Evolutionary conservation across 106 monocot species (phyloP).

Genomic region (Dactylorhiza incarnata): DNA sequence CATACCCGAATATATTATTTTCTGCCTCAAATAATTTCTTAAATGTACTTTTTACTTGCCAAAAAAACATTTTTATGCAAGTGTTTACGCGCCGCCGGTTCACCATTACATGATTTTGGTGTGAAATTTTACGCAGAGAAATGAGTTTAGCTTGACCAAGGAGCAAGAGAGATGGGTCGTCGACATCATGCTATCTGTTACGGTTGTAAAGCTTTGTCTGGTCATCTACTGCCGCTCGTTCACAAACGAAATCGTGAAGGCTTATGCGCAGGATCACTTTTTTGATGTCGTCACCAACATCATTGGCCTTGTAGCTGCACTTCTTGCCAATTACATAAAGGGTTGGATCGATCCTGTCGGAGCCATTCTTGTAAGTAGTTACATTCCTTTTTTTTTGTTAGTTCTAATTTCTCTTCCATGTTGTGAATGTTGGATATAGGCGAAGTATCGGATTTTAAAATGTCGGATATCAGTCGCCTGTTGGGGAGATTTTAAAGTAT

Average conservation of each 20-base stretch:
- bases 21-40: no score
- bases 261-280: conserved; percentile 96
- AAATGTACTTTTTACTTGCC: no score
- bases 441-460: no score
- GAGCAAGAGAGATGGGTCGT: conserved; percentile 72
- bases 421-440: no score
- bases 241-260: conserved; percentile 94
- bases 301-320: conserved; percentile 81
- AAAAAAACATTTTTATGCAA: neutral
- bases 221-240: conserved; percentile 76
- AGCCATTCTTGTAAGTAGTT: conserved; percentile 80
- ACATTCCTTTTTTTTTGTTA: neutral
- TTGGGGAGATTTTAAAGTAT: no score
- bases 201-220: conserved; percentile 71
- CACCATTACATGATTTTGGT: neutral
- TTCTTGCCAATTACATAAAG: conserved; percentile 74
- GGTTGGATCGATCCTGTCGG: conserved; percentile 93
- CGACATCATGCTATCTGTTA: conserved; percentile 69
- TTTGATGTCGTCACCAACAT: conserved; percentile 96
- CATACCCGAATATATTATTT: neutral
- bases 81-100: neutral
- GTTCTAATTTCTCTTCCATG: no score
- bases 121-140: conserved; percentile 24
- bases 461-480: no score
- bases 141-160: conserved; percentile 57